phyloP scores from a whole-genome alignment of 306 rosid genomes.

The Quercus ilex region DNA sequence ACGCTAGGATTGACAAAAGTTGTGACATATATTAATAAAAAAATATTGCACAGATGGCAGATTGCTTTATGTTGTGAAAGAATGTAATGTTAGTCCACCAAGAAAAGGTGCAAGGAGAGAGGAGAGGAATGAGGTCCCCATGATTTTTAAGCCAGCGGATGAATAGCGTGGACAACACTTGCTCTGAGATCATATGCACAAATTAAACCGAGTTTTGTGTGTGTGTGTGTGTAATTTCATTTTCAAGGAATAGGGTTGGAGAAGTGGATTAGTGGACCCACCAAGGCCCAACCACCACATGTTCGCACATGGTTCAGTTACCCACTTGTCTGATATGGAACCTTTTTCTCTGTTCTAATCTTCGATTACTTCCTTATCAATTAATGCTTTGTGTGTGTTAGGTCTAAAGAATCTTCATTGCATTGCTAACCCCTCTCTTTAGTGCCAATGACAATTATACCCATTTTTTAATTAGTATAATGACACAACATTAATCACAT shows the following conservation, averaged over 20 bases:
- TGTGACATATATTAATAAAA: not conserved
- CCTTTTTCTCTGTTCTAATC: conserved; percentile 18
- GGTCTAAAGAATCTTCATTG: conserved; percentile 10
- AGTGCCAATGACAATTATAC: not conserved
- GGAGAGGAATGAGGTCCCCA: not conserved
- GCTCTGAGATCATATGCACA: not conserved
- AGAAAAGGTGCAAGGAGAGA: not conserved
- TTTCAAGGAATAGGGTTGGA: conserved; percentile 35
- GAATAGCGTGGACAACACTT: not conserved
- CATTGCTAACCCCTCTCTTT: not conserved
- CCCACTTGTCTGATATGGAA: conserved; percentile 35
- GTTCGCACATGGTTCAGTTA: conserved; percentile 49
- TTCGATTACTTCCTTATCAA: conserved; percentile 24
- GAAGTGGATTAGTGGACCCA: conserved; percentile 47
- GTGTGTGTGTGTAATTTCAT: not conserved
- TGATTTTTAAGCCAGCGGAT: not conserved
- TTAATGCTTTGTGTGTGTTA: conserved; percentile 31
- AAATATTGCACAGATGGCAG: not conserved
- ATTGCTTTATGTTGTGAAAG: conserved; percentile 24
- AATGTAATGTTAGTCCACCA: not conserved
- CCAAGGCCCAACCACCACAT: conserved; percentile 53
- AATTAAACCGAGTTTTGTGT: not conserved
- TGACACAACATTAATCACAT: too few species aligned
- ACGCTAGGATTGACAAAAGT: not conserved
- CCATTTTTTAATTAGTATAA: too few species aligned